A percentile compares a stretch with the other conserved stretches of the same genome.
Evolutionary conservation across 2,329 filamentous ascomycete genomes (phyloP).

Genomic region (Ascochyta koolunga): DNA sequence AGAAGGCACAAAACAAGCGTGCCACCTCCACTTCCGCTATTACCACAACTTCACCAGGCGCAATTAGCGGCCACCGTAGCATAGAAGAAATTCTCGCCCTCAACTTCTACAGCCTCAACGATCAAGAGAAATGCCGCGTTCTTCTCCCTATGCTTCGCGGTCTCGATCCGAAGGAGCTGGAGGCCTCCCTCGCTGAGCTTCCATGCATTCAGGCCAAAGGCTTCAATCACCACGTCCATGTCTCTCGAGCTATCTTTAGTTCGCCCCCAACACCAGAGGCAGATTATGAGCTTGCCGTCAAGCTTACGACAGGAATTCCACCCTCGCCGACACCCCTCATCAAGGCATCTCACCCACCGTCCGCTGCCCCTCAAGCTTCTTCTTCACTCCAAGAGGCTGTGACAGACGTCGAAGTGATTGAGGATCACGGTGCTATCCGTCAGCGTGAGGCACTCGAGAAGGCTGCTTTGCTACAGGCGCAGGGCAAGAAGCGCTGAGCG

Average conservation of each 20-base stretch:
- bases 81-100: slow-evolving; percentile 18
- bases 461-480: slow-evolving; percentile 9
- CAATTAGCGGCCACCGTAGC: neutral
- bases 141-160: slow-evolving; percentile 27
- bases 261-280: neutral
- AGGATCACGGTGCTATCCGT: slow-evolving; percentile 10
- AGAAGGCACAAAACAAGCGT: slow-evolving; percentile 7
- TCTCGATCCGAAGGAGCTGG: slow-evolving; percentile 18
- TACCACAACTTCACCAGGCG: neutral
- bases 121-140: slow-evolving; percentile 25
- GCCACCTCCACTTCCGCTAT: neutral
- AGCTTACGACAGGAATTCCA: neutral
- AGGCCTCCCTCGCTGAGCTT: neutral
- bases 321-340: neutral
- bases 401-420: neutral
- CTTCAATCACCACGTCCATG: neutral
- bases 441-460: slow-evolving; percentile 30
- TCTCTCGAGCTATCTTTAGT: neutral
- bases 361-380: neutral
- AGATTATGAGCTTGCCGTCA: neutral
- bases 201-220: slow-evolving; percentile 1
- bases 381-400: neutral
- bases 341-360: neutral
- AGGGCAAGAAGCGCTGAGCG: slow-evolving; percentile 14
- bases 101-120: slow-evolving; percentile 16